Conservation (phyloP, 495 filamentous ascomycete species). For the Aspergillus haitiensis region DNA sequence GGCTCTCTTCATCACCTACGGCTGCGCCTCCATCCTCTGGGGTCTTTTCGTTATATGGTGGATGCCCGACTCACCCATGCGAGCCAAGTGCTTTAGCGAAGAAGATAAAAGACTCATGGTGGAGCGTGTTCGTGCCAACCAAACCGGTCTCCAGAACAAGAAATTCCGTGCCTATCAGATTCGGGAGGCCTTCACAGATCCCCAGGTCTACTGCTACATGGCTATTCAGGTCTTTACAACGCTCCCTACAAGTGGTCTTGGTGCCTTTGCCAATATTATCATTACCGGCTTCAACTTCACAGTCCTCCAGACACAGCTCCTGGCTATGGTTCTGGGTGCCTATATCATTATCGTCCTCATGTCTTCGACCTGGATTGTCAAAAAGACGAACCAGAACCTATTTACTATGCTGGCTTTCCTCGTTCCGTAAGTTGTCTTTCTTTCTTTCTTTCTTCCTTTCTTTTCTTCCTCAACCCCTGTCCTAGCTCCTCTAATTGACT, state of each 20-base stretch:
- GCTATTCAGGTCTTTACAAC: slow-evolving; percentile 65
- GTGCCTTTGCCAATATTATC: slow-evolving; percentile 66
- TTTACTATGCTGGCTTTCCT: slow-evolving; percentile 63
- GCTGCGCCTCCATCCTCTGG: slow-evolving; percentile 52
- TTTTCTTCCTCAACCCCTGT: too few relatives aligned
- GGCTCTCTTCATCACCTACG: slow-evolving; percentile 60
- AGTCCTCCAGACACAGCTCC: slow-evolving; percentile 43
- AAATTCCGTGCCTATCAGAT: slow-evolving; percentile 51
- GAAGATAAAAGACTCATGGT: slow-evolving; percentile 52
- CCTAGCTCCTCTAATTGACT: not conserved
- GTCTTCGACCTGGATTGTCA: slow-evolving; percentile 62
- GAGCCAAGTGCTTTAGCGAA: slow-evolving; percentile 50
- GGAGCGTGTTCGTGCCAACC: slow-evolving; percentile 48
- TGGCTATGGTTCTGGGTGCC: slow-evolving; percentile 68
- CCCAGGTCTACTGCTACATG: slow-evolving; percentile 49
- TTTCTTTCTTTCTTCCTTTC: not conserved
- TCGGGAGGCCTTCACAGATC: slow-evolving; percentile 45
- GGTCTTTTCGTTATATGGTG: slow-evolving; percentile 48
- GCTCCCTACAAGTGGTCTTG: slow-evolving; percentile 65
- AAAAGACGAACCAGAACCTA: slow-evolving; percentile 62
- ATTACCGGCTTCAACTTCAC: slow-evolving; percentile 47
- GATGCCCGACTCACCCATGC: slow-evolving; percentile 53
- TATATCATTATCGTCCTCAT: slow-evolving; percentile 70
- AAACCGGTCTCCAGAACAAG: slow-evolving; percentile 56
- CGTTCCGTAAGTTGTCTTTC: slow-evolving; percentile 53